Evolutionary conservation across 1,284 basidiomycete species (phyloP), one percentile per base, ranked within the genome.

Genomic region (Heterobasidion annosum): DNA sequence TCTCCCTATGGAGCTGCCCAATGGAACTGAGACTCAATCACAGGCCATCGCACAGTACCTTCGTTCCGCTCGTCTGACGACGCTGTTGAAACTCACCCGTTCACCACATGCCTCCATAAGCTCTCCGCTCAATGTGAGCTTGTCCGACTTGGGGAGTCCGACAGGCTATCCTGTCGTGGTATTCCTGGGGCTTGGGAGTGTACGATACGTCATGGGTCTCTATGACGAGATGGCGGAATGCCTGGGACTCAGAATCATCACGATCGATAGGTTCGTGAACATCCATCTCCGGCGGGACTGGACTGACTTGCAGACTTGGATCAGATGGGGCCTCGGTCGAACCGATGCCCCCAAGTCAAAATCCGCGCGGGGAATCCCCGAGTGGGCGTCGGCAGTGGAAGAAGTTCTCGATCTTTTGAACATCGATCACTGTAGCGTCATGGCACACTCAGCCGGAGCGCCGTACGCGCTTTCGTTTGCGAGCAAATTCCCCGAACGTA

Each of bases 381-480:
- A 93, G 64, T 99, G 96, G 96, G 86, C 93, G 3, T 78, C 78
- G 9, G 86, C 95, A 0, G 91, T 98, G 3, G 88, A 91, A 61
- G 91, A 95, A 67, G 88, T 98, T 2, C 81, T 95, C 25, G 90
- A 95, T 63, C 73, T 82, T 54, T 74, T 99, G 43, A 78, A 79
- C 10, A 83, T 98, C 42, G 75, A 78, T n/a, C 76, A 82, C 59
- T 96, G 91, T 66, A 90, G 91, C 60, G 73, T 98, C 42, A 83
- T 98, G 75, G 96, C 95, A 1, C 96, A 98, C 71, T 94, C 91
- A n/a, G 96, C 96, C 6, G 96, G 96, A 9, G 89, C 91, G 6
- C 95, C 96, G 0, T 98, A 97, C 67, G 94, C 95, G 0, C 75
- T 97, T 52, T 93, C 93, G 0, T 88, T 91, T 50, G 91, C 90